A percentile compares a stretch with the other conserved stretches of the same genome.
Conservation (phyloP, 2,329 filamentous ascomycete genomes). For the Parasarocladium wereldwijsianum region DNA sequence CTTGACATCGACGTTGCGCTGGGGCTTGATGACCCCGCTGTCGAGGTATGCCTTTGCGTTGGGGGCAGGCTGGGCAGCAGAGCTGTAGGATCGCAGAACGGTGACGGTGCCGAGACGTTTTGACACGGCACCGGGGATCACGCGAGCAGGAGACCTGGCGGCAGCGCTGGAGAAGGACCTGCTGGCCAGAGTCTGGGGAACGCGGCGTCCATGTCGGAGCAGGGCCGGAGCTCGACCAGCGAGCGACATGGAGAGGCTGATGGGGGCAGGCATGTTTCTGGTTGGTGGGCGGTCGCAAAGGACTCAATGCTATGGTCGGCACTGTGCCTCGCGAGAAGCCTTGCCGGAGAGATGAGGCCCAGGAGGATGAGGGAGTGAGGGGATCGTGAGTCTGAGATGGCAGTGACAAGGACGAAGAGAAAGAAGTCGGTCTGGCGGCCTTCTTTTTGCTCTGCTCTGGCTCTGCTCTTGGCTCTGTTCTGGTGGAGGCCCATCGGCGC, state of each 20-base stretch:
- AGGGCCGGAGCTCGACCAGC: conserved; percentile 43
- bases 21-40: conserved; percentile 71
- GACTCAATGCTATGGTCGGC: conserved; percentile 19
- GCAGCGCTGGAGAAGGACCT: conserved; percentile 27
- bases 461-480: no score
- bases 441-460: no score
- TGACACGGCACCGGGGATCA: conserved; percentile 13
- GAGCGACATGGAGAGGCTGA: conserved; percentile 25
- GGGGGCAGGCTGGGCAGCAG: conserved; percentile 50
- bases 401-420: not conserved
- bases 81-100: conserved; percentile 25
- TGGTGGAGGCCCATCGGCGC: no score
- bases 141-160: conserved; percentile 14
- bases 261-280: conserved; percentile 18
- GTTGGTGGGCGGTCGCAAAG: conserved; percentile 12
- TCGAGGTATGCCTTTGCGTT: conserved; percentile 78
- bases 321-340: conserved; percentile 15
- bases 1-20: conserved; percentile 75
- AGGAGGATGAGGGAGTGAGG: conserved; percentile 2
- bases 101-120: conserved; percentile 35
- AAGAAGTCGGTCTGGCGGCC: conserved; percentile 5
- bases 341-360: conserved; percentile 7
- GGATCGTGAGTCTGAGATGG: not conserved
- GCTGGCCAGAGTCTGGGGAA: conserved; percentile 27
- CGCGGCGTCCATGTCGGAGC: conserved; percentile 38